These are phyloP conservation scores for Sarocladium oryzae DNA, from an alignment of 2,329 filamentous ascomycete species.

Conservation along the genomic window DNA sequence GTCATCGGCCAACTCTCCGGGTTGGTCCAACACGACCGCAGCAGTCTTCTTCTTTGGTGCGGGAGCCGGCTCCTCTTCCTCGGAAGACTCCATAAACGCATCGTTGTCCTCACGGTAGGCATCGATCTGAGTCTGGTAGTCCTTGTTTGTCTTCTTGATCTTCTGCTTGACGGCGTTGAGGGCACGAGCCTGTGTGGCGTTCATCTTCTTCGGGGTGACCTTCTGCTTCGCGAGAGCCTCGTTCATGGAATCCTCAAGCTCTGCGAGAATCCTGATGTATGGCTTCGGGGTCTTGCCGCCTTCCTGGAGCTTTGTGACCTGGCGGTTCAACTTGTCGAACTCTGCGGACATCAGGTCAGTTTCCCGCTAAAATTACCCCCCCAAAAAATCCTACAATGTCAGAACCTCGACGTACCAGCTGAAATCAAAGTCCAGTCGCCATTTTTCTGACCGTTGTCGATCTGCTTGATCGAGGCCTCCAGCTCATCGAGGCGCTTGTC, in stretches of 20 bases:
- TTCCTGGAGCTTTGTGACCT: slow-evolving; percentile 71
- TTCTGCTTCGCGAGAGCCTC: slow-evolving; percentile 95
- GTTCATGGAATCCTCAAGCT: slow-evolving; percentile 90
- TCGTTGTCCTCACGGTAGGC: slow-evolving; percentile 81
- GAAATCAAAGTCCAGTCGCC: slow-evolving; percentile 95
- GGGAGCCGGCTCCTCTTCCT: slow-evolving; percentile 56
- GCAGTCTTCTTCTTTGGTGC: slow-evolving; percentile 32
- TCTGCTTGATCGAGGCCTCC: slow-evolving; percentile 79
- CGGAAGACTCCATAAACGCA: slow-evolving; percentile 77
- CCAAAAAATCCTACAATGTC: not conserved
- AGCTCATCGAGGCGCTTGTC: slow-evolving; percentile 95
- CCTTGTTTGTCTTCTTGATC: slow-evolving; percentile 98
- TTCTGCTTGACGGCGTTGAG: slow-evolving; percentile 97
- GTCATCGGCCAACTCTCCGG: slow-evolving; percentile 58
- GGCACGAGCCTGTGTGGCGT: slow-evolving; percentile 86
- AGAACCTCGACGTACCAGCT: slow-evolving; percentile 54
- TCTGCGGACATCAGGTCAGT: slow-evolving; percentile 43
- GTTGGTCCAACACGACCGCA: slow-evolving; percentile 22
- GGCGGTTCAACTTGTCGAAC: slow-evolving; percentile 89
- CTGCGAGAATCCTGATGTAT: slow-evolving; percentile 88
- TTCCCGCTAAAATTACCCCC: too few relatives aligned
- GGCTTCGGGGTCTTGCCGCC: slow-evolving; percentile 77
- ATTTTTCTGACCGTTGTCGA: slow-evolving; percentile 97
- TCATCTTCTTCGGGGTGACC: slow-evolving; percentile 97
- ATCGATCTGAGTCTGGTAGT: slow-evolving; percentile 82